phyloP scores from a whole-genome alignment of 148 eudicot species.

The Persicaria tinctoria region DNA sequence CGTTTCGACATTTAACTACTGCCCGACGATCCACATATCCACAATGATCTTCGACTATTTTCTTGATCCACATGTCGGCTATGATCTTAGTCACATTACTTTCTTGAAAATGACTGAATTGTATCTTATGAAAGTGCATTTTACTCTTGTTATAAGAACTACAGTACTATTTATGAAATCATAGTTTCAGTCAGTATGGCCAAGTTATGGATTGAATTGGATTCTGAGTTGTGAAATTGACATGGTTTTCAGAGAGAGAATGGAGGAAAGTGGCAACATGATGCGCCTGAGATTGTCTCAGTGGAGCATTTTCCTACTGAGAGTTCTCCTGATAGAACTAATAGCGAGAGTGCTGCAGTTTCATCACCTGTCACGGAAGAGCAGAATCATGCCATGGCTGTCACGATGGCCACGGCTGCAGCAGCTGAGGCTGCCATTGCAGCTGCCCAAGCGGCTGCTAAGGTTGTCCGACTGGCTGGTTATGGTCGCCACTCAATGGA shows the following conservation, averaged over 20 bases:
- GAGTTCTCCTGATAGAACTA: conserved; percentile 62
- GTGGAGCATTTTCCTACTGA: conserved; percentile 78
- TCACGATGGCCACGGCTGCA: conserved; percentile 60
- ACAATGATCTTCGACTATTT: no score
- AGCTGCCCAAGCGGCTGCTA: conserved; percentile 64
- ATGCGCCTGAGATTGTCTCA: conserved; percentile 69
- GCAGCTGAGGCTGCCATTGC: conserved; percentile 76
- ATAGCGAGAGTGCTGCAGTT: conserved; percentile 17
- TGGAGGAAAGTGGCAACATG: conserved; percentile 40
- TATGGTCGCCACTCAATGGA: conserved; percentile 23
- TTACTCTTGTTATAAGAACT: neutral
- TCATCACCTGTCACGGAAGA: neutral
- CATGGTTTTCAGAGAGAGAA: conserved; percentile 33
- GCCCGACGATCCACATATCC: no score
- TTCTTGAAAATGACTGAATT: neutral
- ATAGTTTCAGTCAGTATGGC: no score
- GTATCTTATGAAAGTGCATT: neutral
- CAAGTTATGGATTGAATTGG: neutral
- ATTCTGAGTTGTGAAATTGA: neutral
- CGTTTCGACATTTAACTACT: neutral
- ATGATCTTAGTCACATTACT: neutral
- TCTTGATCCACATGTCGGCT: neutral
- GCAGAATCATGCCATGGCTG: conserved; percentile 33
- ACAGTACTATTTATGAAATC: neutral
- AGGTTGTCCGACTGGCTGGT: conserved; percentile 43